phyloP scores from a whole-genome alignment of 192 early-diverging fungal species.

The Rhizophagus prolifer region DNA sequence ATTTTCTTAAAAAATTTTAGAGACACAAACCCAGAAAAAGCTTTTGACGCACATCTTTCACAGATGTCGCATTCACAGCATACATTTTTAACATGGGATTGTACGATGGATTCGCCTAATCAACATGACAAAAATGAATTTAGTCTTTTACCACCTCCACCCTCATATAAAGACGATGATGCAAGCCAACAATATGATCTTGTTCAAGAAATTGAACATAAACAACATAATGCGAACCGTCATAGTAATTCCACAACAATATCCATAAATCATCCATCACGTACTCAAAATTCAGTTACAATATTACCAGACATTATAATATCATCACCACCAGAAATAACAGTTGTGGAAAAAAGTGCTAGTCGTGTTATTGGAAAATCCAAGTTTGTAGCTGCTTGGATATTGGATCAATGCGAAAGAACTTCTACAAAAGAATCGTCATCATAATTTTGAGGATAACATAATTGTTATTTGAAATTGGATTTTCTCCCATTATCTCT shows the following conservation, averaged over 20 bases:
- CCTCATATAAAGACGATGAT: background rate
- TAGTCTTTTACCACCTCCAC: conserved; percentile 2
- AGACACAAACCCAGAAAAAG: background rate
- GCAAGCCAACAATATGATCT: background rate
- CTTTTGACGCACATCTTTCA: background rate
- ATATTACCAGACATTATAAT: background rate
- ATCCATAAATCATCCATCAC: background rate
- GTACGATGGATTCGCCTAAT: background rate
- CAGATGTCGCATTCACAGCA: background rate
- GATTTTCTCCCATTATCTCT: too few species aligned
- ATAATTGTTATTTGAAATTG: too few species aligned
- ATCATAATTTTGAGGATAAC: too few species aligned
- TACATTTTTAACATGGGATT: background rate
- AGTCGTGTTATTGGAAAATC: background rate
- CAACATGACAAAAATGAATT: conserved; percentile 1
- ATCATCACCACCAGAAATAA: background rate
- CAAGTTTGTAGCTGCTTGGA: conserved; percentile 3
- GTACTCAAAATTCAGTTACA: background rate
- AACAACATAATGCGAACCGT: background rate
- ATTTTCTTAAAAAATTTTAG: background rate
- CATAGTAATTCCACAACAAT: background rate
- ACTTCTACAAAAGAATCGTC: background rate
- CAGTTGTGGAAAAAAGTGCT: background rate
- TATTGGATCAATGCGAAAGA: conserved; percentile 2
- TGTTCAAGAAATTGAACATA: background rate